Evolutionary conservation across 2,329 filamentous ascomycete species (phyloP), one percentile per base, ranked within the genome.

Genomic region (Fusarium sp.): DNA sequence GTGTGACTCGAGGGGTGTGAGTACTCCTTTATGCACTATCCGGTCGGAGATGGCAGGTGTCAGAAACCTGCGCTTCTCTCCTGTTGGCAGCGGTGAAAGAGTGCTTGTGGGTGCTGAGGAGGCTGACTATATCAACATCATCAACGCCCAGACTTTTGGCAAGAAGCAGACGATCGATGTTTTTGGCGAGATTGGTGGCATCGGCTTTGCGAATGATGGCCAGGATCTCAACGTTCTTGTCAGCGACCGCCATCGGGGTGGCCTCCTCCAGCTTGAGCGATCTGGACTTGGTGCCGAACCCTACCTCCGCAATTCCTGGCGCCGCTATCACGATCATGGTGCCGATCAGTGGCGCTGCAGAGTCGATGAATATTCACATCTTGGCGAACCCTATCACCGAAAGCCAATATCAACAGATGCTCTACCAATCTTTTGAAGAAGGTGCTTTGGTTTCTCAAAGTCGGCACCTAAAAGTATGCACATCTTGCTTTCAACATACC

Each of bases 21-120:
- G 78, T 46, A 75, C 65, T 3, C 79, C 84, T 0, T 66, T 89
- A 9, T 78, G 79, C 15, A 83, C 82, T 10, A 77, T 93, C 21
- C 78, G 82, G 37, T 84, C 85, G 21, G 84, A 89, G 68, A 86
- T 92, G 80, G 86, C 89, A 2, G 86, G 88, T 17, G 87, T 87
- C 1, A 84, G 91, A 19, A 87, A 84, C 48, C 75, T 94, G 37
- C 84, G 84, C 33, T 94, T 93, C 75, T 91, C 89, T 1, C 89
- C 90, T 0, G 73, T 85, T 3, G 90, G 90, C 15, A 86, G 86
- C 46, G 89, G 89, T 3, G 83, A 82, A 62, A 82, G 84, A 4
- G 80, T 91, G 1, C 80, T 94, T 11, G 82, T 92, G 10, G 87
- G 88, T 3, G 90, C 89, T 3, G 91, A 94, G 73, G 88, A 91